Evolutionary conservation across 2,329 filamentous ascomycete species (phyloP).

Genomic region (Pyrenophora teres): DNA sequence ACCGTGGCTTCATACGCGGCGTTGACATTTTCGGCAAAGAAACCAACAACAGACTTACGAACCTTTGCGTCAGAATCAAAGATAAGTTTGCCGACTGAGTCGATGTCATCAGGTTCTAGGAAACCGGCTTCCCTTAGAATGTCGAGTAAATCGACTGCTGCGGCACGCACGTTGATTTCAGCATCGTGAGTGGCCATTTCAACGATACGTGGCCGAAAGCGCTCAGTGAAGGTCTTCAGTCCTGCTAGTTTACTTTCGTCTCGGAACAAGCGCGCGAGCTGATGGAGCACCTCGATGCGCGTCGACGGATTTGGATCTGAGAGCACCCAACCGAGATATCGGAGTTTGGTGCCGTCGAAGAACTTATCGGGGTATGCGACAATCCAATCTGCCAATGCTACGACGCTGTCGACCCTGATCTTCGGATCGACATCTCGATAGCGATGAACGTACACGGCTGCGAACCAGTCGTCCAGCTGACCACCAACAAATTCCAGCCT

Average conservation of each 20-base stretch:
- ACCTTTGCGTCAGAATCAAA: constrained; percentile 86
- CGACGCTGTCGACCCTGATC: constrained; percentile 86
- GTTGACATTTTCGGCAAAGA: constrained; percentile 86
- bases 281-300: constrained; percentile 82
- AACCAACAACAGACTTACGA: constrained; percentile 84
- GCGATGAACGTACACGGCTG: constrained; percentile 90
- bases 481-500: constrained; percentile 72
- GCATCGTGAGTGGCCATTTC: constrained; percentile 90
- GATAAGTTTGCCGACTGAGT: constrained; percentile 82
- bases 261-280: constrained; percentile 78
- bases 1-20: constrained; percentile 79
- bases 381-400: constrained; percentile 88
- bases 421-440: constrained; percentile 92
- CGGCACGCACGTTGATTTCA: constrained; percentile 78
- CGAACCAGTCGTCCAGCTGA: constrained; percentile 82
- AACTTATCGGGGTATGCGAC: constrained; percentile 81
- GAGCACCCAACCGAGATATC: constrained; percentile 94
- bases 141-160: constrained; percentile 81
- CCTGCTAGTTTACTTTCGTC: constrained; percentile 76
- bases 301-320: constrained; percentile 78
- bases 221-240: constrained; percentile 88
- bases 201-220: constrained; percentile 82
- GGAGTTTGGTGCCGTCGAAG: constrained; percentile 85
- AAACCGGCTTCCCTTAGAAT: constrained; percentile 81
- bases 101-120: constrained; percentile 89